Percentiles rank a stretch among this genome's conserved stretches.
phyloP scores from a whole-genome alignment of 176 grass and related monocot genomes.

The Oropetium thomaeum region DNA sequence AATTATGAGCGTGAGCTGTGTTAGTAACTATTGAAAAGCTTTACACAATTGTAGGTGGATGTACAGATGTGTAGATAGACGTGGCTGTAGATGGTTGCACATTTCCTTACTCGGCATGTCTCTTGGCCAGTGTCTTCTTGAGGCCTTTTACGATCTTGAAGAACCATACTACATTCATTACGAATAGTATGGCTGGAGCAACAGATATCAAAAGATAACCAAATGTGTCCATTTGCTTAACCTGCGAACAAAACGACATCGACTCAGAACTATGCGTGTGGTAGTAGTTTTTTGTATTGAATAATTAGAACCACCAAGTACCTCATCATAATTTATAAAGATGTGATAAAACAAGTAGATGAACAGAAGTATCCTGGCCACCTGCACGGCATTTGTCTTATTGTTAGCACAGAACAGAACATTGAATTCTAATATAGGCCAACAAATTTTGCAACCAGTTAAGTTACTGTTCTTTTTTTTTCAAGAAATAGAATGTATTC shows the following conservation, averaged over 20 bases:
- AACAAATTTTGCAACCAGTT: neutral
- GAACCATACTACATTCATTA: constrained; percentile 94
- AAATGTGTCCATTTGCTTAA: constrained; percentile 69
- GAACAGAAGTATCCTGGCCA: constrained; percentile 81
- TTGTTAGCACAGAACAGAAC: neutral
- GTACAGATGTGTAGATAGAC: constrained; percentile 5
- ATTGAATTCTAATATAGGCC: neutral
- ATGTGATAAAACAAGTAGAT: constrained; percentile 91
- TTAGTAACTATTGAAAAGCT: constrained; percentile 22
- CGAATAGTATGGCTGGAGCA: constrained; percentile 53
- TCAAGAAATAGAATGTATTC: neutral
- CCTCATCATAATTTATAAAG: constrained; percentile 74
- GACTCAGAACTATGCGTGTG: constrained; percentile 10
- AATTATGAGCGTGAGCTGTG: constrained; percentile 7
- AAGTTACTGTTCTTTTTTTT: neutral
- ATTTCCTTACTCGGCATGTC: constrained; percentile 43
- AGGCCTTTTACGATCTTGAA: constrained; percentile 88
- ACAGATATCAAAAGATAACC: constrained; percentile 62
- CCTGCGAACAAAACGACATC: constrained; percentile 37
- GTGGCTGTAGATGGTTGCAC: neutral
- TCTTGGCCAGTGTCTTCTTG: constrained; percentile 81
- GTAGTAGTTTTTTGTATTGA: neutral
- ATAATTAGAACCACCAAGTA: constrained; percentile 23
- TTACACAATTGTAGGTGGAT: constrained; percentile 10
- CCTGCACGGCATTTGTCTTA: constrained; percentile 47